Evolutionary conservation across 2,329 filamentous ascomycete genomes (phyloP), one percentile per base, ranked within the genome.

Genomic region (Fusarium guadeloupense): DNA sequence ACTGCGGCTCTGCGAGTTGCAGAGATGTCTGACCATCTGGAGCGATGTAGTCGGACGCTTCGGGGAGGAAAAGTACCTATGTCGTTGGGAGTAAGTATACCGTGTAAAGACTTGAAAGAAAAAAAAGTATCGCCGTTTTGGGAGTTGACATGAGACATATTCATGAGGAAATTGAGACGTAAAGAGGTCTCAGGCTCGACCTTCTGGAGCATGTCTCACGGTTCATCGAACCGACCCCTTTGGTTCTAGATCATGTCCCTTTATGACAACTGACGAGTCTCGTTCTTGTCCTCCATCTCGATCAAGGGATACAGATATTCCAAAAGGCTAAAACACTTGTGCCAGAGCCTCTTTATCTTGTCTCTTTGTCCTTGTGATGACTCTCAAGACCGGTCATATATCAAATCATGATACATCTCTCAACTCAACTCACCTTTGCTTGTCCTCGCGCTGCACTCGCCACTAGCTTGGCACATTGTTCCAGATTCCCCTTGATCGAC

Each of bases 1-100:
- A 73, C 33, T 89, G 84, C 4, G 92, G 83, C 54, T 83, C 84
- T 62, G 87, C 92, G 9, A 97, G 86, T 5, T 85, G 81, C 9
- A 93, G 77, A 0, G 89, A 90, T 68, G 93, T 88, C 10, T 84
- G 75, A 3, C 88, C 81, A 1, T 86, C 88, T 2, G 83, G 80
- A 17, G 87, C 89, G 69, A 97, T 93, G 80, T 97, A 97, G 78
- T 97, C 93, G 52, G 86, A 87, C 20, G 94, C 94, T 82, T 97
- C 94, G 12, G 94, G 94, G 47, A 97, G 88, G 78, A 98, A 97
- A 43, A 97, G 84, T 16, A 90, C 86, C 85, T 59, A 52, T 91
- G 60, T 20, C 9, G 14, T 34, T 12, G 42, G 12, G 16, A 34
- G 57, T 68, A 58, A 66, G 66, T 68, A 69, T 57, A 68, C 65